phyloP scores from a whole-genome alignment of 345 rosid species.

The Sonneratia caseolaris region DNA sequence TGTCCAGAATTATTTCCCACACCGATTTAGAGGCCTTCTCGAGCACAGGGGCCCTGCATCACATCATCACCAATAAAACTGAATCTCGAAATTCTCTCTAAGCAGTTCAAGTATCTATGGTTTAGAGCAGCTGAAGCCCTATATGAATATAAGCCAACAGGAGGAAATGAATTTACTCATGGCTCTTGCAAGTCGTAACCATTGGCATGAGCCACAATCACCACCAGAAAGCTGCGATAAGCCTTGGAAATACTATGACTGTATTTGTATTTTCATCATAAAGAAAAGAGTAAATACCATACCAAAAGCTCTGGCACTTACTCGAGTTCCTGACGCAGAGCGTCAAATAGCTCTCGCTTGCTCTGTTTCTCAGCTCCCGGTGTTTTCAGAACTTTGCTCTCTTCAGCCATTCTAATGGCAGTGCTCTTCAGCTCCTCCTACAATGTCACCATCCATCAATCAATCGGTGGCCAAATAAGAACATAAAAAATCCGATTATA shows the following conservation, averaged over 20 bases:
- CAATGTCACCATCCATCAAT: background rate
- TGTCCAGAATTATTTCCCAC: conserved; percentile 89
- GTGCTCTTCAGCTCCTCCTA: conserved; percentile 79
- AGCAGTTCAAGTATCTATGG: background rate
- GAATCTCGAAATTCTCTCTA: background rate
- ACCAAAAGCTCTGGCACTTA: conserved; percentile 15
- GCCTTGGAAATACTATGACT: background rate
- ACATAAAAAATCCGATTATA: background rate
- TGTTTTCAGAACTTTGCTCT: conserved; percentile 79
- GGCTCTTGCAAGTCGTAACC: too few species aligned
- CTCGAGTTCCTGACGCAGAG: conserved; percentile 87
- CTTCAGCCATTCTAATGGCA: conserved; percentile 78
- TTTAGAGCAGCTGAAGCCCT: background rate
- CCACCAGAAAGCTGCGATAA: background rate
- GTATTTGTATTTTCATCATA: background rate
- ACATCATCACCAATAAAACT: conserved; percentile 8
- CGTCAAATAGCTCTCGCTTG: conserved; percentile 77
- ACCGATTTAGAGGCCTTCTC: conserved; percentile 97
- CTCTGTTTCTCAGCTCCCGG: conserved; percentile 91
- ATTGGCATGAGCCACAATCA: background rate
- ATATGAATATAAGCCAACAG: background rate
- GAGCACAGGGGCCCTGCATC: conserved; percentile 64
- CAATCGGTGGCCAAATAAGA: background rate
- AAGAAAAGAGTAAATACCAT: background rate
- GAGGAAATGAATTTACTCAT: background rate